phyloP scores from a whole-genome alignment of 805 yeast genomes.

The Sugiyamaella smithiae region DNA sequence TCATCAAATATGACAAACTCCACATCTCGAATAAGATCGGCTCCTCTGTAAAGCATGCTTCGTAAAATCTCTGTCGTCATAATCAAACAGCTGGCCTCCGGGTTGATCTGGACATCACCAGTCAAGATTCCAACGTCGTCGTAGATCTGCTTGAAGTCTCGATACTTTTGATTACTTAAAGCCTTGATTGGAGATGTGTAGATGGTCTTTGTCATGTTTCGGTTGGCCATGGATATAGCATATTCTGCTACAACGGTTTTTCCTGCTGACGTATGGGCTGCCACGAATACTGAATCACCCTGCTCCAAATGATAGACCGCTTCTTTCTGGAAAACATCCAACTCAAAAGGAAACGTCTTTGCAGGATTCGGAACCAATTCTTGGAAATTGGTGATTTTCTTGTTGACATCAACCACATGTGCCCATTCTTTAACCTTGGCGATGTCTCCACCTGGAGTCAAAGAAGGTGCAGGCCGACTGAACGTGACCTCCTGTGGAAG shows the following conservation, averaged over 20 bases:
- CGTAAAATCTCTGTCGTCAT: slow-evolving; percentile 97
- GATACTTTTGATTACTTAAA: slow-evolving; percentile 80
- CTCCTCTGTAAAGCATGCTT: slow-evolving; percentile 94
- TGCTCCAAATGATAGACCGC: slow-evolving; percentile 95
- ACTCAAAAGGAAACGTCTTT: slow-evolving; percentile 87
- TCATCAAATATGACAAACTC: slow-evolving; percentile 98
- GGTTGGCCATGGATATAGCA: slow-evolving; percentile 93
- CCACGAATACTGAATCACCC: slow-evolving; percentile 97
- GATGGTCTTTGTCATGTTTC: slow-evolving; percentile 95
- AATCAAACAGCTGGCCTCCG: slow-evolving; percentile 92
- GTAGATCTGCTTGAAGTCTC: slow-evolving; percentile 81
- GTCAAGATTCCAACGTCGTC: slow-evolving; percentile 91
- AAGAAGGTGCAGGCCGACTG: slow-evolving; percentile 38
- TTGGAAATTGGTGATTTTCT: slow-evolving; percentile 74
- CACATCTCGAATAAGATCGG: slow-evolving; percentile 93
- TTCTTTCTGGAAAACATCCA: slow-evolving; percentile 94
- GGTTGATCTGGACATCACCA: slow-evolving; percentile 96
- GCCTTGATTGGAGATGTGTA: slow-evolving; percentile 96
- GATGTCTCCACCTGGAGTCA: slow-evolving; percentile 6
- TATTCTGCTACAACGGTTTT: slow-evolving; percentile 98
- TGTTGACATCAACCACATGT: slow-evolving; percentile 85
- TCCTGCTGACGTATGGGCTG: slow-evolving; percentile 99
- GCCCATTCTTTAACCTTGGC: slow-evolving; percentile 75
- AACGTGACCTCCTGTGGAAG: slow-evolving; percentile 52
- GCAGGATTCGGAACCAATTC: slow-evolving; percentile 94